A percentile compares a stretch with the other conserved stretches of the same genome.
phyloP scores from a whole-genome alignment of 192 early-diverging fungal genomes.

The Coemansia pectinata region DNA sequence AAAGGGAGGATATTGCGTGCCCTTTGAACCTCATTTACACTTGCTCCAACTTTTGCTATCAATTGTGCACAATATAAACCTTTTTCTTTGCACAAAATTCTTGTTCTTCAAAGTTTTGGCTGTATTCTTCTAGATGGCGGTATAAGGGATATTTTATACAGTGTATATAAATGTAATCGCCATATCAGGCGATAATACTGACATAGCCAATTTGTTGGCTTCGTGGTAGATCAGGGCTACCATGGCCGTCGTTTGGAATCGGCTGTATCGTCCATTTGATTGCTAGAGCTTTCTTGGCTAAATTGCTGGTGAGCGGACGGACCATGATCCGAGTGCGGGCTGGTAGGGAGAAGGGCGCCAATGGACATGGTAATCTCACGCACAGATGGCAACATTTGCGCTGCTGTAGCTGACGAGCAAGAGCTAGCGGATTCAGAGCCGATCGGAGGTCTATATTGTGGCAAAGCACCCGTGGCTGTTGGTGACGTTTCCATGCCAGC shows the following conservation, averaged over 20 bases:
- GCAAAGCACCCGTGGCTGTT: conserved; percentile 3
- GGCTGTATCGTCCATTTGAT: not conserved
- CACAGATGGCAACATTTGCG: conserved; percentile 43
- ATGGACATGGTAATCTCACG: conserved; percentile 51
- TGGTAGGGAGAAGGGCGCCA: conserved; percentile 25
- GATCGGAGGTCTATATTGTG: conserved; percentile 1
- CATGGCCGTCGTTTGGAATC: conserved; percentile 27
- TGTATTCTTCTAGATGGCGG: not conserved
- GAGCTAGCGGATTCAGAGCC: conserved; percentile 17
- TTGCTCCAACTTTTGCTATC: not conserved
- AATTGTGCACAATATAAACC: not conserved
- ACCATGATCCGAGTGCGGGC: conserved; percentile 16
- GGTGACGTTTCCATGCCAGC: conserved; percentile 1
- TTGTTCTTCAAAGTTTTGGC: not conserved
- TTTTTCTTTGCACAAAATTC: not conserved
- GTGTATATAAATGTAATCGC: no score
- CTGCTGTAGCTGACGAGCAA: conserved; percentile 12
- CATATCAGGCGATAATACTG: not conserved
- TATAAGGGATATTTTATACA: not conserved
- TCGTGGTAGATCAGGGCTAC: conserved; percentile 10
- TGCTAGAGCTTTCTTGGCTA: not conserved
- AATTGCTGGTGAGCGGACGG: not conserved
- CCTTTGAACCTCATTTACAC: not conserved
- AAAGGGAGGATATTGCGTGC: not conserved
- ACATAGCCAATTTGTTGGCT: not conserved